phyloP scores from a whole-genome alignment of 495 filamentous ascomycete species.

The Rusavskia elegans region DNA sequence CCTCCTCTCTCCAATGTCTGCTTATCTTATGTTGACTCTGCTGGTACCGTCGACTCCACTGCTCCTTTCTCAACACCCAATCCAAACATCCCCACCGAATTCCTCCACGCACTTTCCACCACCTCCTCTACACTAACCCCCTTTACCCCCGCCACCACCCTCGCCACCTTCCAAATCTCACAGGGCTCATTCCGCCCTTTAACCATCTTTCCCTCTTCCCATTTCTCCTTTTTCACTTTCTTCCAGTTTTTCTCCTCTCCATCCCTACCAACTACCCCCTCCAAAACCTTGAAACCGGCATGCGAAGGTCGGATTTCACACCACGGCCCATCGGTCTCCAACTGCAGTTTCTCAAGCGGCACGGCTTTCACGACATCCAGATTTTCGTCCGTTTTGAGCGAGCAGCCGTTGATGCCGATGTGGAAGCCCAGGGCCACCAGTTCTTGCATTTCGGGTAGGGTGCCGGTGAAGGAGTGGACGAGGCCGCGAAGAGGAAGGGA shows the following conservation, averaged over 20 bases:
- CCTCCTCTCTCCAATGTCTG: too few species aligned
- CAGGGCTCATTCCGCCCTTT: conserved; percentile 87
- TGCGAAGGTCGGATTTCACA: background rate
- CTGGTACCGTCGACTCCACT: too few species aligned
- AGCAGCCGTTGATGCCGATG: conserved; percentile 81
- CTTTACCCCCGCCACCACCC: conserved; percentile 32
- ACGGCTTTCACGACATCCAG: conserved; percentile 64
- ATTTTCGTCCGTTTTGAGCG: conserved; percentile 83
- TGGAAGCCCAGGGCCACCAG: conserved; percentile 63
- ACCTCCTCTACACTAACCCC: conserved; percentile 15
- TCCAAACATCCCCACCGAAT: conserved; percentile 20
- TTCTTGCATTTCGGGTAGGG: conserved; percentile 61
- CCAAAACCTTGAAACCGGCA: background rate
- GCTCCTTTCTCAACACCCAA: background rate
- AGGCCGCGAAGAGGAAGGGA: conserved; percentile 55
- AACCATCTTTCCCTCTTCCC: conserved; percentile 62
- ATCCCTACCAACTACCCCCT: background rate
- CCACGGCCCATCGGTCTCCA: conserved; percentile 73
- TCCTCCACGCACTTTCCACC: conserved; percentile 16
- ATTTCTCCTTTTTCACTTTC: conserved; percentile 31
- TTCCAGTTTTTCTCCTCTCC: background rate
- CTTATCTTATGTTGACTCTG: too few species aligned
- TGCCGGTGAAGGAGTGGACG: conserved; percentile 86
- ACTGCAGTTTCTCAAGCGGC: conserved; percentile 57
- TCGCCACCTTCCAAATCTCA: conserved; percentile 66